phyloP scores from a whole-genome alignment of 2,329 filamentous ascomycete genomes.

The Cladosporium sp. region DNA sequence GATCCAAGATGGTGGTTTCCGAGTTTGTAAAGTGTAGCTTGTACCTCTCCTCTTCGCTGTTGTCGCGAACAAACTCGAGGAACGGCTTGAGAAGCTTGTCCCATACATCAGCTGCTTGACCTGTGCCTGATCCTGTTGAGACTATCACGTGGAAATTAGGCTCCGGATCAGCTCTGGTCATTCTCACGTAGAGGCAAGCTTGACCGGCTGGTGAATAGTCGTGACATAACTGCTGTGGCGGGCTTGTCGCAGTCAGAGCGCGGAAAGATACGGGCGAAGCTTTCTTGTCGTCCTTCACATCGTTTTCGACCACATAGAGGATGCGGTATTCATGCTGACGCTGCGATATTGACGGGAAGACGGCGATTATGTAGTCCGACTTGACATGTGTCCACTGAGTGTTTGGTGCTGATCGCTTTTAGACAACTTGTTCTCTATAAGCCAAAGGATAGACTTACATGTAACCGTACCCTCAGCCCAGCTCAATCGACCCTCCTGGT shows the following conservation, averaged over 20 bases:
- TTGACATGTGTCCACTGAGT: constrained; percentile 25
- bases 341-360: constrained; percentile 22
- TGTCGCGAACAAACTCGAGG: constrained; percentile 43
- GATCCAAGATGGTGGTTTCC: constrained; percentile 62
- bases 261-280: constrained; percentile 25
- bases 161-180: not conserved
- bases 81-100: constrained; percentile 41
- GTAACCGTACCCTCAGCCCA: constrained; percentile 28
- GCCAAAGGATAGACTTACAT: constrained; percentile 21
- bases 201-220: constrained; percentile 25
- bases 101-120: constrained; percentile 43
- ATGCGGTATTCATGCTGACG: constrained; percentile 25
- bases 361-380: constrained; percentile 28
- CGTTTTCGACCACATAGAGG: constrained; percentile 29
- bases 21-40: constrained; percentile 61
- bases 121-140: constrained; percentile 48
- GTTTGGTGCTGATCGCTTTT: constrained; percentile 18
- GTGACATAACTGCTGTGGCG: constrained; percentile 28
- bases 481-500: constrained; percentile 24
- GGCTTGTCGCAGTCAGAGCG: constrained; percentile 28
- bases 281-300: constrained; percentile 22
- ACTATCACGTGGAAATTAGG: constrained; percentile 44
- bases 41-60: constrained; percentile 41
- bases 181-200: constrained; percentile 18
- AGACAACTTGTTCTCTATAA: not conserved